Conservation (phyloP, 345 rosid species). For the Boechera retrofracta region DNA sequence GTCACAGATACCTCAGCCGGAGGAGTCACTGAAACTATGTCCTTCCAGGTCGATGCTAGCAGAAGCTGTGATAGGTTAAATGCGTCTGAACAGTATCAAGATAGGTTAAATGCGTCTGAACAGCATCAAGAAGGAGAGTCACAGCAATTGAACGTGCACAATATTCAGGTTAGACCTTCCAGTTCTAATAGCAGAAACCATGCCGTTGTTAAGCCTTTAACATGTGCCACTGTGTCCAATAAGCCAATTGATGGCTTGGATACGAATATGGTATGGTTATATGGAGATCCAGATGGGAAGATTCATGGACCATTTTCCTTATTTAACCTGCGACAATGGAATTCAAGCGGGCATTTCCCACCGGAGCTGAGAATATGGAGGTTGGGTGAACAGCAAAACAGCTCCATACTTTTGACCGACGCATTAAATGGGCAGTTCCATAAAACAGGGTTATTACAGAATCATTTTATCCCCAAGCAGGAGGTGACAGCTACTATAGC, state of each 20-base stretch:
- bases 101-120: constrained; percentile 28
- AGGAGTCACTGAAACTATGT: constrained; percentile 47
- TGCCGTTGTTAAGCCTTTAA: constrained; percentile 19
- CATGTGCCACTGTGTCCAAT: constrained; percentile 3
- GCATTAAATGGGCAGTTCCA: constrained; percentile 57
- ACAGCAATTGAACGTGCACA: constrained; percentile 9
- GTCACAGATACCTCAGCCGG: constrained; percentile 44
- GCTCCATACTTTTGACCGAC: constrained; percentile 75
- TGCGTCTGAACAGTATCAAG: constrained; percentile 19
- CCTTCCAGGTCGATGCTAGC: constrained; percentile 36
- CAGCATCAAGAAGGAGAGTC: constrained; percentile 22
- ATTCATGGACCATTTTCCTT: constrained; percentile 87
- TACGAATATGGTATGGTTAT: constrained; percentile 63
- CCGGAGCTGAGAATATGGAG: constrained; percentile 76
- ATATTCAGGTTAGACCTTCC: constrained; percentile 33
- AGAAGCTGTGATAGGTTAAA: constrained; percentile 29
- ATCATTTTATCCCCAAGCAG: constrained; percentile 31
- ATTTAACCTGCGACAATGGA: constrained; percentile 72
- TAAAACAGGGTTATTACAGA: constrained; percentile 39
- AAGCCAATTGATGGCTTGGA: constrained; percentile 32
- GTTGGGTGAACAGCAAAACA: constrained; percentile 55
- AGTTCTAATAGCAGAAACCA: constrained; percentile 21
- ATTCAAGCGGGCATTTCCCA: constrained; percentile 71
- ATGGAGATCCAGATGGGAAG: constrained; percentile 81
- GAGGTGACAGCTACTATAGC: constrained; percentile 32